A percentile compares a stretch with the other conserved stretches of the same genome.
phyloP scores from a whole-genome alignment of 352 stramenopile species.

The Phytophthora fragariaefolia region DNA sequence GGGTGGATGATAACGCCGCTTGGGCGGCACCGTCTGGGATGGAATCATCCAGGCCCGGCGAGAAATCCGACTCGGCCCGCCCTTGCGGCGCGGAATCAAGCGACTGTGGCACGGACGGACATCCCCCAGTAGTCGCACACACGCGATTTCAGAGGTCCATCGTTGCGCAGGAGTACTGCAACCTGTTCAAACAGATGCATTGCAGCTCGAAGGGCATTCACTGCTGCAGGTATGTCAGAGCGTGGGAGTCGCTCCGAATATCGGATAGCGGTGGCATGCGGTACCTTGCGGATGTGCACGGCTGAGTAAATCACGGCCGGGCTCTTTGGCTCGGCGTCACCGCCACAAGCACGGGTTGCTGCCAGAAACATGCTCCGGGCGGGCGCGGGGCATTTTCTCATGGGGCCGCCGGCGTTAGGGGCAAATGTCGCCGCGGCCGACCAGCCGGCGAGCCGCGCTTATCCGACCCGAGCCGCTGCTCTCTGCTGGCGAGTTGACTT shows the following conservation, averaged over 20 bases:
- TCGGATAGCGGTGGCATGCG: constrained; percentile 5
- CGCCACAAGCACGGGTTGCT: neutral
- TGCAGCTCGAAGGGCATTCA: neutral
- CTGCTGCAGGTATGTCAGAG: neutral
- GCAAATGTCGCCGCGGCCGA: constrained; percentile 13
- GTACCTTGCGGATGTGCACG: constrained; percentile 3
- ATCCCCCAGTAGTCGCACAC: constrained; percentile 5
- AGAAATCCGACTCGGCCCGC: too few species aligned
- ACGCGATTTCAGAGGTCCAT: constrained; percentile 8
- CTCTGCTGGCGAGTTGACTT: constrained; percentile 10
- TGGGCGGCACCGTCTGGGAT: neutral
- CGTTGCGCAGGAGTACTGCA: too few species aligned
- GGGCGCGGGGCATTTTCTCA: constrained; percentile 23
- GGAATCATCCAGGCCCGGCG: constrained; percentile 3
- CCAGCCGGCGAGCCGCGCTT: constrained; percentile 12
- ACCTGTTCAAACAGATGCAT: neutral
- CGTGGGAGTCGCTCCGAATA: neutral
- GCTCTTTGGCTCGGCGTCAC: neutral
- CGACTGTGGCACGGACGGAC: neutral
- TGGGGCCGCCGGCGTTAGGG: constrained; percentile 1
- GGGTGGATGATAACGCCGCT: constrained; percentile 8
- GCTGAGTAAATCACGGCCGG: neutral
- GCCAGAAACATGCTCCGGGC: constrained; percentile 11
- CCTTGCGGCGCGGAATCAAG: constrained; percentile 27
- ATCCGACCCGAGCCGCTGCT: constrained; percentile 1